Conservation (phyloP, 306 rosid genomes). For the Ziziphus jujuba region DNA sequence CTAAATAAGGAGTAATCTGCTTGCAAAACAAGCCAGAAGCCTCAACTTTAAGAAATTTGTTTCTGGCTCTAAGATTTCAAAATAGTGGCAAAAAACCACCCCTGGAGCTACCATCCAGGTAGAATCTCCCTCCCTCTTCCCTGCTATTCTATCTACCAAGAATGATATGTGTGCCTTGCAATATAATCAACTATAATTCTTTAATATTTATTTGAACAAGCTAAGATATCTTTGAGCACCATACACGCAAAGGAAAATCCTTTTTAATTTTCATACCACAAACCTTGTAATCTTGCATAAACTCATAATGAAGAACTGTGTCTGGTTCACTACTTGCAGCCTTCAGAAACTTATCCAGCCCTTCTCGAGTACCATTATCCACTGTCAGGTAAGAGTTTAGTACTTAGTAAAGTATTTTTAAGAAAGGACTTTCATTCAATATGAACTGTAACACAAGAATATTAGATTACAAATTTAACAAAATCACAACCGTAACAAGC, state of each 20-base stretch:
- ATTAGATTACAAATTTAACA: background rate
- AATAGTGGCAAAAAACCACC: background rate
- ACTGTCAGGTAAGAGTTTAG: constrained; percentile 49
- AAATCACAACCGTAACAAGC: too few species aligned
- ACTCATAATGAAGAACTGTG: constrained; percentile 96
- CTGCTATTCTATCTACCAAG: background rate
- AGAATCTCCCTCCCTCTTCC: too few species aligned
- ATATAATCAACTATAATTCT: constrained; percentile 1
- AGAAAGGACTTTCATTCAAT: constrained; percentile 1
- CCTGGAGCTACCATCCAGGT: background rate
- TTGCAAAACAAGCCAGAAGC: background rate
- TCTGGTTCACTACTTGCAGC: constrained; percentile 92
- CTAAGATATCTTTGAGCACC: background rate
- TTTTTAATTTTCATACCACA: constrained; percentile 12
- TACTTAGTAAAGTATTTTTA: constrained; percentile 2
- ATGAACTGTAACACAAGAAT: background rate
- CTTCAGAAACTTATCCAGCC: constrained; percentile 88
- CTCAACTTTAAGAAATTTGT: too few species aligned
- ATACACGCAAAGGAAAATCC: constrained; percentile 1
- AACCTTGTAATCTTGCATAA: constrained; percentile 99
- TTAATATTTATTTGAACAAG: constrained; percentile 5
- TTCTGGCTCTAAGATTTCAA: background rate
- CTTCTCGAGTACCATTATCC: constrained; percentile 93
- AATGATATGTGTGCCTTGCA: background rate
- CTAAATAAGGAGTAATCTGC: background rate